Conservation (phyloP, 208 protist species). For the Acanthamoeba lenticulata region DNA sequence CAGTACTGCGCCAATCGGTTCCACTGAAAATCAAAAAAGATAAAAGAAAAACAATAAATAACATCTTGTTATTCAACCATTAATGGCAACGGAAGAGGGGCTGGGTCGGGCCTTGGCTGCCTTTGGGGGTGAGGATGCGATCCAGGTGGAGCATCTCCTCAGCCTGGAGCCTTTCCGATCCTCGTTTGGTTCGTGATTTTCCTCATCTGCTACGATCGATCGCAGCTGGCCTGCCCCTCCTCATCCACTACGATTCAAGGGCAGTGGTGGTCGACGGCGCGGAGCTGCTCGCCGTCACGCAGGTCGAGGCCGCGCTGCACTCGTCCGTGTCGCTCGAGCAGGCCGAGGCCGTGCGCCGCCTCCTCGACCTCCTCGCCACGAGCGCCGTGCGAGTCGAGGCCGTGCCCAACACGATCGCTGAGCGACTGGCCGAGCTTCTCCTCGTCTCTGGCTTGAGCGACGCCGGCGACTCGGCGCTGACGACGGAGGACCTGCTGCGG, state of each 20-base stretch:
- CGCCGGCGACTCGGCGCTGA: neutral
- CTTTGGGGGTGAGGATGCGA: too few relatives aligned
- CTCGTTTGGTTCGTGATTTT: neutral
- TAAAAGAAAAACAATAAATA: too few relatives aligned
- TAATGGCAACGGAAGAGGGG: too few relatives aligned
- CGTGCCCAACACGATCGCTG: neutral
- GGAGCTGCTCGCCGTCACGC: neutral
- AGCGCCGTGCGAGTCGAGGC: neutral
- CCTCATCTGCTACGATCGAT: too few relatives aligned
- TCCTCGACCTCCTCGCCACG: neutral
- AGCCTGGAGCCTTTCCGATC: too few relatives aligned
- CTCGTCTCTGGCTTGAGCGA: neutral
- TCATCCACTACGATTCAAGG: too few relatives aligned
- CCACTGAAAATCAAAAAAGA: too few relatives aligned
- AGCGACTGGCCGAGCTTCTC: neutral
- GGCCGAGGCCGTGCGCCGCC: neutral
- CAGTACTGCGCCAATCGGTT: too few relatives aligned
- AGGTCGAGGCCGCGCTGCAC: neutral
- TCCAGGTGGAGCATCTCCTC: too few relatives aligned
- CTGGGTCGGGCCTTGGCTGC: too few relatives aligned
- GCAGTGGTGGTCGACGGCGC: neutral
- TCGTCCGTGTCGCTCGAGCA: neutral
- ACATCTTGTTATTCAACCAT: too few relatives aligned
- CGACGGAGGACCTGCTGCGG: neutral
- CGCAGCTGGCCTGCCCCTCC: neutral